phyloP scores from a whole-genome alignment of 495 filamentous ascomycete genomes.

The Penicillium ochrochloron region DNA sequence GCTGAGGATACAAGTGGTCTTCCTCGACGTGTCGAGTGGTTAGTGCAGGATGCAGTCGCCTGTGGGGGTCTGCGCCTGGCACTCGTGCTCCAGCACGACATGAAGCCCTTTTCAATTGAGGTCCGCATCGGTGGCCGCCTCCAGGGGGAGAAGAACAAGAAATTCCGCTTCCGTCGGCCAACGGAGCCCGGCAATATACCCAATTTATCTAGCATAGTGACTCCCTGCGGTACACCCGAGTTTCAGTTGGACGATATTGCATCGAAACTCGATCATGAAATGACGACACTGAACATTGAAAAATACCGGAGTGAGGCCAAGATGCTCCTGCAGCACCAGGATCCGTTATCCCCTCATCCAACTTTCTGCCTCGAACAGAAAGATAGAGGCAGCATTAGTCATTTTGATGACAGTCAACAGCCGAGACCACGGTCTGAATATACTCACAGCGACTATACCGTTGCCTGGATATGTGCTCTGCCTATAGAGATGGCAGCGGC shows the following conservation, averaged over 20 bases:
- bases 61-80: not conserved
- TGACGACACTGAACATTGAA: not conserved
- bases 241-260: not conserved
- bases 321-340: not conserved
- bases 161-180: not conserved
- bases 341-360: not conserved
- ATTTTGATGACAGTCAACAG: not conserved
- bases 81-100: not conserved
- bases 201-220: not conserved
- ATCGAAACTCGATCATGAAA: not conserved
- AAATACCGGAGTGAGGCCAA: not conserved
- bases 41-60: not conserved
- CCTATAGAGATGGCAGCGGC: constrained; percentile 1
- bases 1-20: not conserved
- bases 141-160: not conserved
- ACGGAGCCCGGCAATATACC: not conserved
- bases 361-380: not conserved
- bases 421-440: not conserved
- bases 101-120: not conserved
- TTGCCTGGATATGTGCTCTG: not conserved
- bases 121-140: not conserved
- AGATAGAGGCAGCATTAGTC: not conserved
- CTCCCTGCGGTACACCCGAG: not conserved
- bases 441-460: not conserved
- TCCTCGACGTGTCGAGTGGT: not conserved